Evolutionary conservation across 306 rosid species (phyloP), one percentile per base, ranked within the genome.

Genomic region (Cucurbita maxima): DNA sequence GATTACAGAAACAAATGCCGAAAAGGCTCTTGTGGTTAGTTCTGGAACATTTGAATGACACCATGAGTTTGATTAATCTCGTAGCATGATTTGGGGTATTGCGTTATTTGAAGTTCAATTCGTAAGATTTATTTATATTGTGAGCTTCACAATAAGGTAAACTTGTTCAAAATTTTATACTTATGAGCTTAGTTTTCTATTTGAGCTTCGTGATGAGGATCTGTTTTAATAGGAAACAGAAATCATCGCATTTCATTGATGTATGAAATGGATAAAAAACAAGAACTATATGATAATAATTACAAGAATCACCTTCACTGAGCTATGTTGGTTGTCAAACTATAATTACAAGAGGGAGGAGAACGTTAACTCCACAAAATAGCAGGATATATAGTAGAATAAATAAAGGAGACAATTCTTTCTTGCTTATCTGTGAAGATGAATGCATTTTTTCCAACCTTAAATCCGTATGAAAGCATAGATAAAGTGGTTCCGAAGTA

Each of bases 1-100:
- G 80, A 89, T 90, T 75, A 90, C 97, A 64, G 99, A 94, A 86
- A 85, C 95, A 75, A 94, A 94, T 60, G 99, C 99, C 64, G 99
- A 94, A 86, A 94, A 91, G 70, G 96, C 99, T 77, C 97, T 94
- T 16, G 95, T 86, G 94, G 98, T 83, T 70, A 47, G 80, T 51
- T 57, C 71, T 74, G 59, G 30, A 63, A 73, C 19, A 20, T 19
- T 67, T 9, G 72, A 45, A 45, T 20, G 71, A 38, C 48, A 40
- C 50, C 70, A 15, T 40, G 73, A 30, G 11, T 71, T 66, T 70
- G 10, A 41, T 50, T 41, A 52, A 11, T 38, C 67, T 4, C 37
- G 16, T 71, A 53, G 25, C 30, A 18, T 64, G 72, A 10, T 66
- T 66, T 43, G 72, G 67, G 71, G n/a, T 60, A 36, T 34, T 59